phyloP scores from a whole-genome alignment of 116 monocot genomes.

The Cymodocea nodosa region DNA sequence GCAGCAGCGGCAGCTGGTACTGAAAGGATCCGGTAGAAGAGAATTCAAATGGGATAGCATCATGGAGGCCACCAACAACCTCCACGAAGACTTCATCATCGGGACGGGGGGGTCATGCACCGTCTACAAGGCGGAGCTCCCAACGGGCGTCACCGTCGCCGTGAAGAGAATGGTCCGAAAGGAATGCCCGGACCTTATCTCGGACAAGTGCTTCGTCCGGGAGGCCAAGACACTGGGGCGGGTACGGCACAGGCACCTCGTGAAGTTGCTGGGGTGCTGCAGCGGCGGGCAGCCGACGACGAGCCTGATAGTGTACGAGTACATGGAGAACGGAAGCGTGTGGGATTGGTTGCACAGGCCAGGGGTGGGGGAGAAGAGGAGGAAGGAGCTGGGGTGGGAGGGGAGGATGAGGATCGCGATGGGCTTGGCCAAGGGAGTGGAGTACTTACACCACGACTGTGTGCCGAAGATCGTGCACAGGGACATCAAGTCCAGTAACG shows the following conservation, averaged over 20 bases:
- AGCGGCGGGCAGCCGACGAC: not conserved
- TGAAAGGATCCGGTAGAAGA: slow-evolving; percentile 24
- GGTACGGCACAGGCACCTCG: slow-evolving; percentile 71
- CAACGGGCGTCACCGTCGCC: slow-evolving; percentile 60
- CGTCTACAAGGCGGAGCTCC: slow-evolving; percentile 66
- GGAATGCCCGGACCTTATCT: slow-evolving; percentile 18
- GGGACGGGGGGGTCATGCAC: slow-evolving; percentile 71
- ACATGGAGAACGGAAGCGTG: slow-evolving; percentile 93
- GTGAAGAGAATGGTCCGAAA: slow-evolving; percentile 48
- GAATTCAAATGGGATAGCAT: slow-evolving; percentile 74
- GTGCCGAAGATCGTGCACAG: slow-evolving; percentile 58
- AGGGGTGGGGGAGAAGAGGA: slow-evolving; percentile 22
- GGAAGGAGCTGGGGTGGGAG: slow-evolving; percentile 44
- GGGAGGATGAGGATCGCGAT: slow-evolving; percentile 44
- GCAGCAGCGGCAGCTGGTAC: slow-evolving; percentile 20
- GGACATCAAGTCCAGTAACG: slow-evolving; percentile 82
- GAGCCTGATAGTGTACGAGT: slow-evolving; percentile 65
- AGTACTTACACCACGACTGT: slow-evolving; percentile 78
- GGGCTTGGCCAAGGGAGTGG: slow-evolving; percentile 61
- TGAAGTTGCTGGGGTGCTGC: slow-evolving; percentile 63
- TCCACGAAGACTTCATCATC: slow-evolving; percentile 62
- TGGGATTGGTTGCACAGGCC: slow-evolving; percentile 66
- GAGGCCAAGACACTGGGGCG: slow-evolving; percentile 69
- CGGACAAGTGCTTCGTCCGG: slow-evolving; percentile 53
- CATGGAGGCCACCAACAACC: slow-evolving; percentile 51